A percentile compares a stretch with the other conserved stretches of the same genome.
phyloP scores from a whole-genome alignment of 1,284 basidiomycete species.

The Ceratobasidium sp. region DNA sequence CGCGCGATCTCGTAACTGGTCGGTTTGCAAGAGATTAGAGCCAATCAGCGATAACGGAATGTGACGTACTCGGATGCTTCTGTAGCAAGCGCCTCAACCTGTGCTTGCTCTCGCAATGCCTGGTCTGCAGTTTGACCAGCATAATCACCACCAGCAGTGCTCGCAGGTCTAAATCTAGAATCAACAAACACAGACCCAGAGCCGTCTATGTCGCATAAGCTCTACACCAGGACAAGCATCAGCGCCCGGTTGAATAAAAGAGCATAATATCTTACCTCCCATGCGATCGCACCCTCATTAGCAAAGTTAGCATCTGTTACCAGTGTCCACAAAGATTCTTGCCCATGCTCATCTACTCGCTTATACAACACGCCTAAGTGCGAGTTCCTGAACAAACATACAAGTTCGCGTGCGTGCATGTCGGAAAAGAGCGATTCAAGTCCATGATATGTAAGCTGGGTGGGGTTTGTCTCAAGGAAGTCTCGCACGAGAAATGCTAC shows the following conservation, averaged over 20 bases:
- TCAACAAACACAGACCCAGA: constrained; percentile 82
- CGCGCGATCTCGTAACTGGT: constrained; percentile 73
- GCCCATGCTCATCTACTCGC: constrained; percentile 52
- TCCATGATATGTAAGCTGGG: constrained; percentile 89
- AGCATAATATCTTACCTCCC: constrained; percentile 56
- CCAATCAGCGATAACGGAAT: constrained; percentile 21
- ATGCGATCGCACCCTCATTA: constrained; percentile 51
- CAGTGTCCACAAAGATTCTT: constrained; percentile 40
- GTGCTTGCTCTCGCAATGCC: constrained; percentile 59
- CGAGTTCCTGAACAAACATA: constrained; percentile 89
- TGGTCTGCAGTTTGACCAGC: constrained; percentile 79
- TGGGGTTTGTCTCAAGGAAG: constrained; percentile 80
- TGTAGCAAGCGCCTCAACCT: constrained; percentile 54
- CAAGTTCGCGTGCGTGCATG: constrained; percentile 67
- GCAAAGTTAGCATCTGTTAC: constrained; percentile 47
- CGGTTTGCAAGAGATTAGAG: not conserved
- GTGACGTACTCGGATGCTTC: constrained; percentile 66
- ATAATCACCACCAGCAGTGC: constrained; percentile 82
- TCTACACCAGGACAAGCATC: constrained; percentile 88
- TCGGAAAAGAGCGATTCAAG: constrained; percentile 63
- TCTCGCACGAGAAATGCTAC: constrained; percentile 76
- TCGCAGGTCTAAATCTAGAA: constrained; percentile 71
- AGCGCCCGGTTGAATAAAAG: not conserved
- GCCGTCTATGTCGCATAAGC: constrained; percentile 88
- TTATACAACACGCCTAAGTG: constrained; percentile 91